phyloP scores from a whole-genome alignment of 2,329 filamentous ascomycete species.

The Allantophomopsis cytisporea region DNA sequence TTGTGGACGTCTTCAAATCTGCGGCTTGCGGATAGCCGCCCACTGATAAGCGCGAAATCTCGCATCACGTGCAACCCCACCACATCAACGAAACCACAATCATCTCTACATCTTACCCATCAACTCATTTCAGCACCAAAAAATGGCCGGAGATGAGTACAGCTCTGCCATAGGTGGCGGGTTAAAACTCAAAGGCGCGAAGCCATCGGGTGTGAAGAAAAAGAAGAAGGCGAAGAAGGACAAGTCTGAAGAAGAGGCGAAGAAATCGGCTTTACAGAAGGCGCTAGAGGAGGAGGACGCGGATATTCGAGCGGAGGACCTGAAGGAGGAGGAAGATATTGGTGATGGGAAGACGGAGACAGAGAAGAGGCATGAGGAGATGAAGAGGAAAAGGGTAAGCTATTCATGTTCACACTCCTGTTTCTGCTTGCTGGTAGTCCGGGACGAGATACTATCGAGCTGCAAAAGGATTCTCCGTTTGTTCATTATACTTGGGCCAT shows the following conservation, averaged over 20 bases:
- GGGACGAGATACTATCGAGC: constrained; percentile 2
- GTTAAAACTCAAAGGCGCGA: constrained; percentile 67
- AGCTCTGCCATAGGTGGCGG: constrained; percentile 47
- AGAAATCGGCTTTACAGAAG: not conserved
- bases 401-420: not conserved
- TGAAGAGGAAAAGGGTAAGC: constrained; percentile 64
- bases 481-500: no score
- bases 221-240: constrained; percentile 23
- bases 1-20: no score
- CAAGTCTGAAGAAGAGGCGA: not conserved
- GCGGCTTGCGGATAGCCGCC: no score
- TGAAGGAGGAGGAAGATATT: not conserved
- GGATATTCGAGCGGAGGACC: no score
- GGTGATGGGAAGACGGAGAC: constrained; percentile 64
- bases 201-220: constrained; percentile 49
- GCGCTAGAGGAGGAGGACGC: not conserved
- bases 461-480: constrained; percentile 1
- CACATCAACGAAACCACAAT: no score
- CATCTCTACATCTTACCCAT: no score
- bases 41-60: no score
- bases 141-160: constrained; percentile 65
- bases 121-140: not conserved
- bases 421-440: not conserved
- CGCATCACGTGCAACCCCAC: no score
- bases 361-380: constrained; percentile 70